phyloP scores from a whole-genome alignment of 176 grass and related monocot species.

The Pontederia crassipes region DNA sequence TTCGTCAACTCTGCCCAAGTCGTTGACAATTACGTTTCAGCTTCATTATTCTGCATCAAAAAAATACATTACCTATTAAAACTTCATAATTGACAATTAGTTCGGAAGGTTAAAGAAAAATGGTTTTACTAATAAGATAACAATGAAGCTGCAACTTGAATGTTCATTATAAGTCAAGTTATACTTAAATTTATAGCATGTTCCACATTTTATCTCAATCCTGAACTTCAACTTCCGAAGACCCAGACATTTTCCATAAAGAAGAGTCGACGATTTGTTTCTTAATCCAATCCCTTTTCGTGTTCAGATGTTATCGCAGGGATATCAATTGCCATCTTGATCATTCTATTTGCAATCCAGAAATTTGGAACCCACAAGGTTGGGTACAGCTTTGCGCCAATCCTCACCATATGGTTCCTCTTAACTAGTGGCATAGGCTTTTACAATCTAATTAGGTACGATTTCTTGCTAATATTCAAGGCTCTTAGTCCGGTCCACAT shows the following conservation, averaged over 20 bases:
- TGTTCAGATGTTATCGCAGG: constrained; percentile 43
- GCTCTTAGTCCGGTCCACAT: constrained; percentile 67
- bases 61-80: too few relatives aligned
- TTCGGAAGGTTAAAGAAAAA: too few relatives aligned
- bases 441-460: constrained; percentile 56
- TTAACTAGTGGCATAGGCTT: constrained; percentile 48
- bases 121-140: too few relatives aligned
- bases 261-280: constrained; percentile 2
- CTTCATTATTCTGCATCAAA: too few relatives aligned
- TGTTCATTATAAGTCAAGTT: too few relatives aligned
- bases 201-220: neutral
- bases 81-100: too few relatives aligned
- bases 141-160: too few relatives aligned
- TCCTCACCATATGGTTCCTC: constrained; percentile 52
- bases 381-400: constrained; percentile 66
- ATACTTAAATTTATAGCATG: too few relatives aligned
- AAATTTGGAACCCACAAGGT: constrained; percentile 61
- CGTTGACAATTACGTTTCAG: too few relatives aligned
- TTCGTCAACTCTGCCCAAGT: too few relatives aligned
- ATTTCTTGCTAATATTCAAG: constrained; percentile 29
- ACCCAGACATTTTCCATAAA: too few relatives aligned
- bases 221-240: neutral
- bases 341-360: constrained; percentile 48
- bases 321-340: constrained; percentile 50
- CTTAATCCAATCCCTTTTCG: neutral